Evolutionary conservation across 75 land plant species (phyloP).

Genomic region (Sequoiadendron giganteum): DNA sequence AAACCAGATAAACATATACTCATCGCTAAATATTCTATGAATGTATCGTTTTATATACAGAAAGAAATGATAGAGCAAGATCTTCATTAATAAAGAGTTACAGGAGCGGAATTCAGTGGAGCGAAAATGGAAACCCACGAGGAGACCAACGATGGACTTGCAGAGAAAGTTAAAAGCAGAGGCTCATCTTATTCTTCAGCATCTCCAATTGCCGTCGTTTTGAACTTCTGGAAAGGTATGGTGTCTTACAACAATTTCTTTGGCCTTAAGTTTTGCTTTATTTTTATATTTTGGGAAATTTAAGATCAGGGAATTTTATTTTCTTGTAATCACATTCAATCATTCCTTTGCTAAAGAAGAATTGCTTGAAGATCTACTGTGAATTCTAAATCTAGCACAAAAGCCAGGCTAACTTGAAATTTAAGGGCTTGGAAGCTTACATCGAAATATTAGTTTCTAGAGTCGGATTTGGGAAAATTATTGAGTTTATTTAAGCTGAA

Average conservation of each 20-base stretch:
- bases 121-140: background rate
- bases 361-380: background rate
- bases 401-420: background rate
- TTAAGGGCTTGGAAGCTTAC: background rate
- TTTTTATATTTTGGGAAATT: background rate
- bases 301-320: background rate
- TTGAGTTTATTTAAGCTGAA: background rate
- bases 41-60: no score
- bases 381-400: background rate
- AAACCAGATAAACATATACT: no score
- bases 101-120: background rate
- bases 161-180: background rate
- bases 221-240: conserved; percentile 36
- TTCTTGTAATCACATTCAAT: background rate
- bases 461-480: background rate
- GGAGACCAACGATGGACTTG: background rate
- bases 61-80: background rate
- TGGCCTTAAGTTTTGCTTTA: background rate
- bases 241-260: background rate
- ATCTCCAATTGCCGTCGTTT: conserved; percentile 33
- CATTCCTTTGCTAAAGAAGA: background rate
- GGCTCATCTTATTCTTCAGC: conserved; percentile 4
- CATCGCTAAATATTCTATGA: no score
- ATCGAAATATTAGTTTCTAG: background rate
- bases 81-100: background rate